A percentile compares a stretch with the other conserved stretches of the same genome.
phyloP scores from a whole-genome alignment of 768 basidiomycete species.

The Cystofilobasidium capitatum region DNA sequence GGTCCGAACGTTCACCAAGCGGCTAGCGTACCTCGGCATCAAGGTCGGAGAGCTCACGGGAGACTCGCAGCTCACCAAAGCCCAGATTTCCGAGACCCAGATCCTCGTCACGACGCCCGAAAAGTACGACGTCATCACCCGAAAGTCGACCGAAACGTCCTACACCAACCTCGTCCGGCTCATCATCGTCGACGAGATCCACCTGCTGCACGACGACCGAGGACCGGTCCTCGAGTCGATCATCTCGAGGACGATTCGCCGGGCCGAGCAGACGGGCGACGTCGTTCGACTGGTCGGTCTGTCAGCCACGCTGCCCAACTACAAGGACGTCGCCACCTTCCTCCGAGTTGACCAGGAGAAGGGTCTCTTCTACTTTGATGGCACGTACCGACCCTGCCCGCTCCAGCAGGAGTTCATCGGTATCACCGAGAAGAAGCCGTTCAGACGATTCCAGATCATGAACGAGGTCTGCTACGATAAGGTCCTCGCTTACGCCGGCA shows the following conservation, averaged over 20 bases:
- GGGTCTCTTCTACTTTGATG: constrained; percentile 95
- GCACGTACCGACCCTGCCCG: constrained; percentile 83
- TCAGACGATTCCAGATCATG: constrained; percentile 94
- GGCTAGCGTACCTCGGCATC: constrained; percentile 62
- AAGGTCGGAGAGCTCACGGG: constrained; percentile 92
- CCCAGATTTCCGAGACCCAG: constrained; percentile 91
- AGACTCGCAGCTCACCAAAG: constrained; percentile 95
- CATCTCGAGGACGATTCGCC: constrained; percentile 74
- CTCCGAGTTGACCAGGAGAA: constrained; percentile 83
- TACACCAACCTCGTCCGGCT: constrained; percentile 95
- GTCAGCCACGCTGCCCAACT: constrained; percentile 96
- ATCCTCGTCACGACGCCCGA: constrained; percentile 98
- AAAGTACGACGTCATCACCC: constrained; percentile 99
- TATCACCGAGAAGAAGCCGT: constrained; percentile 97
- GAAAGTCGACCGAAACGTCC: constrained; percentile 91
- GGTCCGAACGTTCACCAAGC: constrained; percentile 83
- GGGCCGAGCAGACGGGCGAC: constrained; percentile 88
- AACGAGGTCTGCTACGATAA: constrained; percentile 99
- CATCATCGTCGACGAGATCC: constrained; percentile 97
- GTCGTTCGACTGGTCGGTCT: constrained; percentile 90
- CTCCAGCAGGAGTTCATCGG: constrained; percentile 96
- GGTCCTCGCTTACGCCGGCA: constrained; percentile 73
- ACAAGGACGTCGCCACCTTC: constrained; percentile 94
- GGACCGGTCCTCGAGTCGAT: constrained; percentile 92
- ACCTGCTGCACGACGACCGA: constrained; percentile 92